Conservation (phyloP, 768 basidiomycete genomes). For the Lactarius hatsudake region DNA sequence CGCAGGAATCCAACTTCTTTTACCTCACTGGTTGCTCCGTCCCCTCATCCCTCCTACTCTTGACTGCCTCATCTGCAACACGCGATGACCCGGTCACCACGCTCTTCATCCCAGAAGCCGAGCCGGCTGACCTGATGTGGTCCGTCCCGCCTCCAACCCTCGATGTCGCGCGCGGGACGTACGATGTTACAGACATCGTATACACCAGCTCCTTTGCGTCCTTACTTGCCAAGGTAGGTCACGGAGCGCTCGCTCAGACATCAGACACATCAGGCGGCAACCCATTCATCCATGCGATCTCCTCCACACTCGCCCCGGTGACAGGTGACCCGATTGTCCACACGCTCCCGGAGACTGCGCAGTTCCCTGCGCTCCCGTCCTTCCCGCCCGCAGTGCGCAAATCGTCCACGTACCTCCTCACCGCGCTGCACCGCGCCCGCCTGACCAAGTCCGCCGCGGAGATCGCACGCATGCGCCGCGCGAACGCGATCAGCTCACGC, state of each 20-base stretch:
- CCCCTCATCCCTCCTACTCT: constrained; percentile 65
- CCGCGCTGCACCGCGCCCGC: constrained; percentile 80
- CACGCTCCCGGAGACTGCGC: constrained; percentile 52
- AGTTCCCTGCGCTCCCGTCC: constrained; percentile 51
- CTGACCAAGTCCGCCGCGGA: constrained; percentile 75
- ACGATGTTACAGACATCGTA: constrained; percentile 59
- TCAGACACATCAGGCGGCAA: no score
- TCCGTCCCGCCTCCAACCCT: constrained; percentile 76
- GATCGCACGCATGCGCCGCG: constrained; percentile 69
- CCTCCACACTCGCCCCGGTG: no score
- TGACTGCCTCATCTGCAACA: constrained; percentile 52
- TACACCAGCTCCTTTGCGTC: constrained; percentile 47
- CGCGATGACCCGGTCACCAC: constrained; percentile 42
- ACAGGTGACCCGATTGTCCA: constrained; percentile 52
- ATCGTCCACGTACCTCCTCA: constrained; percentile 63
- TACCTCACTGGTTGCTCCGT: constrained; percentile 81
- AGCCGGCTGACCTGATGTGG: constrained; percentile 82
- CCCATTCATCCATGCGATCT: no score
- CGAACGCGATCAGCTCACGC: constrained; percentile 81
- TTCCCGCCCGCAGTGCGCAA: constrained; percentile 37
- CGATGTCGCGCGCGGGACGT: constrained; percentile 48
- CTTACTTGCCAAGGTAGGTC: constrained; percentile 37
- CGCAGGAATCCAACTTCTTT: constrained; percentile 80
- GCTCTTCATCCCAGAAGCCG: constrained; percentile 77
- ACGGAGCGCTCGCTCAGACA: no score